phyloP scores from a whole-genome alignment of 78 protist species.

The Dictyostelium intermedium region DNA sequence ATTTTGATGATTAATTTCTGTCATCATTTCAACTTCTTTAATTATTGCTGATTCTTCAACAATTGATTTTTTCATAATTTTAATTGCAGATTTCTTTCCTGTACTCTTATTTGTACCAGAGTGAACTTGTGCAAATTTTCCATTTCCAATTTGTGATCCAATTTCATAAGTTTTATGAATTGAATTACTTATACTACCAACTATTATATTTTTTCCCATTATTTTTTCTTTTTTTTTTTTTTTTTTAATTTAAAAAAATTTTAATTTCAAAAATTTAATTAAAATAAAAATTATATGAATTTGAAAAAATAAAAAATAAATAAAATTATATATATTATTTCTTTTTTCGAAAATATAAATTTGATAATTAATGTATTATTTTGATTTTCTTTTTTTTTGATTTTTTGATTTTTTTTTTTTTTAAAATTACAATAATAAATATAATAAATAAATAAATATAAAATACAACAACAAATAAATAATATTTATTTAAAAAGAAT shows the following conservation, averaged over 20 bases:
- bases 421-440: neutral
- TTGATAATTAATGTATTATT: neutral
- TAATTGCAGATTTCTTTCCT: conserved; percentile 65
- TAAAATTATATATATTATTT: too few relatives aligned
- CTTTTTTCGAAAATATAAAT: neutral
- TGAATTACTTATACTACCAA: conserved; percentile 10
- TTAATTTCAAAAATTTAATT: too few relatives aligned
- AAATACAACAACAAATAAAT: neutral
- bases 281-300: too few relatives aligned
- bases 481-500: neutral
- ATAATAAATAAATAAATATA: conserved; percentile 20
- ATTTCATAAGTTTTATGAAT: conserved; percentile 49
- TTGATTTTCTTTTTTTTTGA: neutral
- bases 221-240: neutral
- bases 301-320: neutral
- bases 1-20: conserved; percentile 58
- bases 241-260: too few relatives aligned
- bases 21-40: conserved; percentile 80
- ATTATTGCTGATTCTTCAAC: conserved; percentile 61
- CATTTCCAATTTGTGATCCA: conserved; percentile 58
- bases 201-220: conserved; percentile 5
- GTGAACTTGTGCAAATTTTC: conserved; percentile 77
- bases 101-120: conserved; percentile 47
- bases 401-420: too few relatives aligned
- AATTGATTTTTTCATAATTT: conserved; percentile 59